Evolutionary conservation across 139 green algal species (phyloP), one percentile per base, ranked within the genome.

Genomic region (Chlorella sp.): DNA sequence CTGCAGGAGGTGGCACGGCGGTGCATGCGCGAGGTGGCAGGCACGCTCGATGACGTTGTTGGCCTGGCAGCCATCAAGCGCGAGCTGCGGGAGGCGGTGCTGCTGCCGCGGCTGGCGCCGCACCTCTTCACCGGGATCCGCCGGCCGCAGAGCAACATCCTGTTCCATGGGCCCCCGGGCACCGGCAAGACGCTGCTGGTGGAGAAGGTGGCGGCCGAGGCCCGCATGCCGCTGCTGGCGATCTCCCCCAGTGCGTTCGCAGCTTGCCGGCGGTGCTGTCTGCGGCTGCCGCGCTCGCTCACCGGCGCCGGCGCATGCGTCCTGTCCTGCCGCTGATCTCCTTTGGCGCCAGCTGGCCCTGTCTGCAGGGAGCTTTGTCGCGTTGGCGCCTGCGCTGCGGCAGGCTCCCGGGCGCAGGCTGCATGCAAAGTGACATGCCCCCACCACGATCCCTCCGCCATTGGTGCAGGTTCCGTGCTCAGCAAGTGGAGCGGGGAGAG

Each of bases 121-220:
- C 74, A 88, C 51, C 59, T 89, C 17, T 92, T 92, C 82, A 74
- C 64, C 19, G 87, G 86, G 40, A 83, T 90, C 8, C 75, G 87
- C 14, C 65, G 78, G 31, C 86, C 86, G 12, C 74, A 87, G 0
- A 71, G 70, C 41, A 87, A 86, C 63, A 85, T 91, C 48, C 65
- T 92, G 29, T 73, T 92, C 33, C 59, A 87, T 43, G 87, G 87
- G 0, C 73, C 83, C 5, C 87, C 87, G 27, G 87, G 87, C 45
- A 92, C 87, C 14, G 82, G 72, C 72, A 78, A 78, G 40, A 92
- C 88, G 2, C 79, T 91, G 84, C 78, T 92, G 23, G 86, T 92
- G 15, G 86, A 92, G 78, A 88, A 88, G 81, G 64, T 90, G 31
- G 84, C 86, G 2, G 83, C 88, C 0, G 84, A 91, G 77, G 81